These are phyloP conservation scores for Populus davidiana DNA, from an alignment of 345 rosid genomes.

Conservation along the genomic window DNA sequence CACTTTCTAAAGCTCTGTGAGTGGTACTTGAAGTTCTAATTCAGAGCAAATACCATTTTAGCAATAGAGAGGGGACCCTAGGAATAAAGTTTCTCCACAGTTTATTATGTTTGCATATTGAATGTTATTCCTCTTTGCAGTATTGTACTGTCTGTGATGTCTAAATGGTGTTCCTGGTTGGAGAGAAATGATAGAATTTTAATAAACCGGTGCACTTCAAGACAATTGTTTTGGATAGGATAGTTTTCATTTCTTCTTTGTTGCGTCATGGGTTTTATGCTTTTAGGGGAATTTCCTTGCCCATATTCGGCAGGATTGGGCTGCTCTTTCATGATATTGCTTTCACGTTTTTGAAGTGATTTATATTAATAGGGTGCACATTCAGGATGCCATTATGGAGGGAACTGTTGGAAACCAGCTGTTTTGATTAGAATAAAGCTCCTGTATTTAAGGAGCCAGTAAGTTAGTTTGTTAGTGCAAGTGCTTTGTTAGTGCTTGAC, in stretches of 20 bases:
- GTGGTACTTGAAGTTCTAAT: background rate
- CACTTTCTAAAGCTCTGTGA: background rate
- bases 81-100: background rate
- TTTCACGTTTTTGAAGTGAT: background rate
- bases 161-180: background rate
- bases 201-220: background rate
- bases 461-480: too few relatives aligned
- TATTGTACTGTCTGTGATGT: background rate
- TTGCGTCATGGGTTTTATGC: background rate
- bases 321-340: background rate
- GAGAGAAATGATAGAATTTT: background rate
- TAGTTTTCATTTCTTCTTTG: background rate
- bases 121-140: background rate
- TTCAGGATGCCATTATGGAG: background rate
- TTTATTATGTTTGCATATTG: background rate
- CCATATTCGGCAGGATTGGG: background rate
- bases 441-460: too few relatives aligned
- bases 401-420: too few relatives aligned
- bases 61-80: background rate
- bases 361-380: background rate
- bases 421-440: too few relatives aligned
- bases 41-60: background rate
- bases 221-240: background rate
- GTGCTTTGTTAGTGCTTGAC: too few relatives aligned
- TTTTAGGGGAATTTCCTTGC: background rate